Percentiles rank a stretch among this genome's conserved stretches.
Evolutionary conservation across 805 yeast species (phyloP).

Genomic region (Saccharomycodes ludwigii): DNA sequence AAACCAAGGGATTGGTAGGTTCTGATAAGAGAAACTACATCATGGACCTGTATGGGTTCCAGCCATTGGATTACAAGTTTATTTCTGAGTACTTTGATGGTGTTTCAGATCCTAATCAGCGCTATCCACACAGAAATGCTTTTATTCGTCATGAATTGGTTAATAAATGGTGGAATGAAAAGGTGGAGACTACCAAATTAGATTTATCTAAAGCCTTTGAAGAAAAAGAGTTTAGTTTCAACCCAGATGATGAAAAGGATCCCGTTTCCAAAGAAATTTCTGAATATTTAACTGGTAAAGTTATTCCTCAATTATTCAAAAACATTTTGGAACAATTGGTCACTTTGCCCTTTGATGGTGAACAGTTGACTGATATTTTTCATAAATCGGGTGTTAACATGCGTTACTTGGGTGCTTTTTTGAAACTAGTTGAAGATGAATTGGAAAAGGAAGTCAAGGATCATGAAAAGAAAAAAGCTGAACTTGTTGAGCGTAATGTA

Average conservation of each 20-base stretch:
- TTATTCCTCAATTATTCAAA: conserved; percentile 51
- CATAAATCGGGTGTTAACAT: conserved; percentile 80
- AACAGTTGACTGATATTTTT: conserved; percentile 51
- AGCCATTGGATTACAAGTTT: conserved; percentile 77
- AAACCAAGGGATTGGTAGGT: conserved; percentile 77
- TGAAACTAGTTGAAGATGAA: conserved; percentile 21
- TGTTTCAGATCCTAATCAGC: conserved; percentile 26
- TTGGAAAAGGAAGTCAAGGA: conserved; percentile 13
- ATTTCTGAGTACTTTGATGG: conserved; percentile 41
- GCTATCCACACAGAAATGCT: conserved; percentile 75
- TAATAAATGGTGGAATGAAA: conserved; percentile 76
- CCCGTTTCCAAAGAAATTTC: conserved; percentile 53
- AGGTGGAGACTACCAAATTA: conserved; percentile 31
- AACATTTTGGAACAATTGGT: conserved; percentile 38
- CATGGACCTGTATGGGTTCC: conserved; percentile 70
- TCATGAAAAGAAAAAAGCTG: conserved; percentile 15
- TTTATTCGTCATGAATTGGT: conserved; percentile 79
- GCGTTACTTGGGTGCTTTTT: conserved; percentile 63
- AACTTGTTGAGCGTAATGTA: conserved; percentile 16
- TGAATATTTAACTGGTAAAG: conserved; percentile 39
- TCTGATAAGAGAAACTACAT: conserved; percentile 76
- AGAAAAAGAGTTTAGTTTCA: conserved; percentile 42
- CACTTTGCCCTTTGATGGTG: conserved; percentile 68
- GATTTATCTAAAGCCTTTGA: conserved; percentile 24
- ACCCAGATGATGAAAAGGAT: conserved; percentile 37